A percentile compares a stretch with the other conserved stretches of the same genome.
Evolutionary conservation across 495 filamentous ascomycete genomes (phyloP).

Genomic region (Penicillium fimorum): DNA sequence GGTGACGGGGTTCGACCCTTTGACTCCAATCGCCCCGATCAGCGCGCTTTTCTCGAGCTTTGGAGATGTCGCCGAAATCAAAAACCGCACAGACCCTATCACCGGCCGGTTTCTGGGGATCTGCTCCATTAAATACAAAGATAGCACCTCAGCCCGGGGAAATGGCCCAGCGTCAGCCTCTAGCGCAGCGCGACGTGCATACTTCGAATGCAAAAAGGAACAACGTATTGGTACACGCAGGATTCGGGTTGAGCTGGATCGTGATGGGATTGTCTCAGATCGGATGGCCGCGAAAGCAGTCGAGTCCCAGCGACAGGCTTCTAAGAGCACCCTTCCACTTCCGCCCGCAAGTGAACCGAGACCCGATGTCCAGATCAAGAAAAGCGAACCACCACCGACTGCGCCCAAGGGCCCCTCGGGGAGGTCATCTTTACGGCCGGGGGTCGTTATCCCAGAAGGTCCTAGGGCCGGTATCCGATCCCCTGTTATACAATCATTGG

Average conservation of each 20-base stretch:
- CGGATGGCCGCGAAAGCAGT: slow-evolving; percentile 69
- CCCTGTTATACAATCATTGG: slow-evolving; percentile 46
- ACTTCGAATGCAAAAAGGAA: slow-evolving; percentile 58
- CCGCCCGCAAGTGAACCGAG: slow-evolving; percentile 24
- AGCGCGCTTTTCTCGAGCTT: slow-evolving; percentile 78
- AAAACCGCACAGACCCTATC: slow-evolving; percentile 86
- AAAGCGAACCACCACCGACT: slow-evolving; percentile 68
- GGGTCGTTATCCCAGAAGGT: slow-evolving; percentile 44
- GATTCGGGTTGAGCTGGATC: slow-evolving; percentile 82
- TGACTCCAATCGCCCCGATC: slow-evolving; percentile 76
- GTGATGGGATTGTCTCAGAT: slow-evolving; percentile 76
- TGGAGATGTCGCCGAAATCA: slow-evolving; percentile 84
- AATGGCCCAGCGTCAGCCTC: slow-evolving; percentile 58
- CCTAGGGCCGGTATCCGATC: slow-evolving; percentile 44
- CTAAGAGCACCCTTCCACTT: slow-evolving; percentile 26
- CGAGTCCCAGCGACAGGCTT: slow-evolving; percentile 59
- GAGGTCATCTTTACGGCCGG: slow-evolving; percentile 47
- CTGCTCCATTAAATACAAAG: slow-evolving; percentile 84
- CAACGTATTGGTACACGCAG: slow-evolving; percentile 68
- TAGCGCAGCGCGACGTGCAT: slow-evolving; percentile 73
- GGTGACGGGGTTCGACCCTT: slow-evolving; percentile 88
- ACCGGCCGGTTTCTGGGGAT: slow-evolving; percentile 92
- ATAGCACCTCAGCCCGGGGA: slow-evolving; percentile 56
- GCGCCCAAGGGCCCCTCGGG: slow-evolving; percentile 86
- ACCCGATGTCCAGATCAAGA: slow-evolving; percentile 32